Conservation (phyloP, 192 early-diverging fungal species). For the Mortierella alpina region DNA sequence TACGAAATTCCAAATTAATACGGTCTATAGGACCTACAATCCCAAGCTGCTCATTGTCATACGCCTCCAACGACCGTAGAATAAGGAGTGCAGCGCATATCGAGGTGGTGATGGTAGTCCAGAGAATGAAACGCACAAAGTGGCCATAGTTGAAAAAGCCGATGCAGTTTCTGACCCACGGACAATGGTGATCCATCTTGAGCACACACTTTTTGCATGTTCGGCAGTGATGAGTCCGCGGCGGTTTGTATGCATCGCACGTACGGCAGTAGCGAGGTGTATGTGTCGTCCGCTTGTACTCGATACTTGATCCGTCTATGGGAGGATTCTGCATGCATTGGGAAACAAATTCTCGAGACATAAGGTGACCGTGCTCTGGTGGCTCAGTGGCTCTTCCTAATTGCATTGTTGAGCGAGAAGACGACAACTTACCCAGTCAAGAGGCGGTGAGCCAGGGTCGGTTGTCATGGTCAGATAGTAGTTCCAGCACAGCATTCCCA, state of each 20-base stretch:
- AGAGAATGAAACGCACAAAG: constrained; percentile 84
- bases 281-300: constrained; percentile 67
- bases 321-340: constrained; percentile 6
- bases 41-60: constrained; percentile 40
- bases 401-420: no score
- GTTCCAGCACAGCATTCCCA: constrained; percentile 86
- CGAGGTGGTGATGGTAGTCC: constrained; percentile 67
- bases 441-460: constrained; percentile 85
- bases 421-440: constrained; percentile 51
- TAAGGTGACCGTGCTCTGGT: background rate
- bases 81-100: constrained; percentile 67
- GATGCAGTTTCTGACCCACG: constrained; percentile 93
- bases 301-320: constrained; percentile 11
- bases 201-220: constrained; percentile 82
- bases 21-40: constrained; percentile 18
- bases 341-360: constrained; percentile 4
- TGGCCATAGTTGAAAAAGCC: constrained; percentile 79
- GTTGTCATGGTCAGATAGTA: constrained; percentile 84
- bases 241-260: constrained; percentile 75
- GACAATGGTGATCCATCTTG: constrained; percentile 92
- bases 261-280: constrained; percentile 77
- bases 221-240: constrained; percentile 83
- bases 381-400: background rate
- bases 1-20: background rate
- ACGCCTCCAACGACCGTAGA: constrained; percentile 60